phyloP scores from a whole-genome alignment of 2,329 filamentous ascomycete genomes.

The Colletotrichum phormii region DNA sequence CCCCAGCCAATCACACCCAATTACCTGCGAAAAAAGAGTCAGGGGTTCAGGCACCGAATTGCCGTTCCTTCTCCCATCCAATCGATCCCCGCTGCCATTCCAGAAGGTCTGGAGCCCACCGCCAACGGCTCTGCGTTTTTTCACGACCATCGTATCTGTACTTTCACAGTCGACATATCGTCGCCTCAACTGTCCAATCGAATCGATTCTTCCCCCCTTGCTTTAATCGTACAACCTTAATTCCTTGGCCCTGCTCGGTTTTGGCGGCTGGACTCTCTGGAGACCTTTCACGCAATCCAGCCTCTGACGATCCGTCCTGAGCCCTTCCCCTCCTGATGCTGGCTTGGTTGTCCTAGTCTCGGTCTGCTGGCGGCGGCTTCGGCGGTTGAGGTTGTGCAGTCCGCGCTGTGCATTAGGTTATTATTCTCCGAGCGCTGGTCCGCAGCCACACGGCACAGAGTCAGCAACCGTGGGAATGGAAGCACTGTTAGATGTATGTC shows the following conservation, averaged over 20 bases:
- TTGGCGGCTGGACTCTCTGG: neutral
- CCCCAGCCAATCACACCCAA: neutral
- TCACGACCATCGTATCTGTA: neutral
- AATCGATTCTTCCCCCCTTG: neutral
- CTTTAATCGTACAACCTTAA: conserved; percentile 16
- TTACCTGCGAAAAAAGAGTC: neutral
- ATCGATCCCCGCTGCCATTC: conserved; percentile 2
- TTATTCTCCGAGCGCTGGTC: neutral
- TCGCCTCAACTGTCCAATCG: neutral
- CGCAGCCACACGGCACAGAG: neutral
- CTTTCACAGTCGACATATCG: neutral
- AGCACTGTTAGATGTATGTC: neutral
- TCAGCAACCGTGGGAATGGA: neutral
- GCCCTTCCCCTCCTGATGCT: neutral
- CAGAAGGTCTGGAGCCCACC: conserved; percentile 30
- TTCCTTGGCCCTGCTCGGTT: neutral
- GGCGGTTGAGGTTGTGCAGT: neutral
- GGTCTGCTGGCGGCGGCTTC: neutral
- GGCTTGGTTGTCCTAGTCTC: neutral
- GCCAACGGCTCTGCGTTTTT: neutral
- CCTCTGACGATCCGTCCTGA: conserved; percentile 1
- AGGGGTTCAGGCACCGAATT: neutral
- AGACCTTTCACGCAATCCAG: neutral
- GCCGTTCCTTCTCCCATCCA: neutral
- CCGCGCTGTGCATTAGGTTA: neutral